Evolutionary conservation across 768 basidiomycete species (phyloP).

Genomic region (Russula sp.): DNA sequence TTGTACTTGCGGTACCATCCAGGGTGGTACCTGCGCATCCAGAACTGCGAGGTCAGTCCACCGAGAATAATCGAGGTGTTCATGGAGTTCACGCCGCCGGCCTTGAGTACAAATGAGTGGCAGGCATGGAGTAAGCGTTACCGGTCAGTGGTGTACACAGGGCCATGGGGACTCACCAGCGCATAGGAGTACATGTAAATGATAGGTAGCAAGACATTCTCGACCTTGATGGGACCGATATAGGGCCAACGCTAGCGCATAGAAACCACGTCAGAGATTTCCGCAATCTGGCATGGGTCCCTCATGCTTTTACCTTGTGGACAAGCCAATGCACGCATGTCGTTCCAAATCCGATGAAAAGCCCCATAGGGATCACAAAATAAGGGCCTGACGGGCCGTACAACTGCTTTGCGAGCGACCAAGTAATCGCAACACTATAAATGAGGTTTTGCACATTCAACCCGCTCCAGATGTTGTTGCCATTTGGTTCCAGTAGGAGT

Average conservation of each 20-base stretch:
- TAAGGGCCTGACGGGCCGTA: constrained; percentile 50
- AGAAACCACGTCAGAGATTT: not conserved
- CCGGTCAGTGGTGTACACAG: not conserved
- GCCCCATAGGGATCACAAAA: constrained; percentile 45
- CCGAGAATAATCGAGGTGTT: constrained; percentile 39
- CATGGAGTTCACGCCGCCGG: constrained; percentile 49
- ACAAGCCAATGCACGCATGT: constrained; percentile 50
- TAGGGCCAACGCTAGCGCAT: constrained; percentile 42
- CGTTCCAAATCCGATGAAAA: constrained; percentile 47
- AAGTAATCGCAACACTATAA: constrained; percentile 55
- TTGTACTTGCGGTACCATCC: constrained; percentile 63
- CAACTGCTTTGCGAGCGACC: constrained; percentile 53
- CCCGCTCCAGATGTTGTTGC: constrained; percentile 50
- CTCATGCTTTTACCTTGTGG: constrained; percentile 33
- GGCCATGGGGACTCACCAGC: constrained; percentile 24
- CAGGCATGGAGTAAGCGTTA: too few relatives aligned
- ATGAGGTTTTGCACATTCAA: constrained; percentile 39
- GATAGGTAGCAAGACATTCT: constrained; percentile 46
- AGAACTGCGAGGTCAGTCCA: constrained; percentile 49
- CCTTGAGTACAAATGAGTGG: constrained; percentile 14
- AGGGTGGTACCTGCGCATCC: constrained; percentile 19
- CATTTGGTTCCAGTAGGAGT: constrained; percentile 41
- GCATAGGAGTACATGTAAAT: constrained; percentile 42
- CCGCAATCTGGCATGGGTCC: not conserved
- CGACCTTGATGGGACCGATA: constrained; percentile 45